Evolutionary conservation across 805 yeast genomes (phyloP).

Genomic region (Lachancea quebecensis): DNA sequence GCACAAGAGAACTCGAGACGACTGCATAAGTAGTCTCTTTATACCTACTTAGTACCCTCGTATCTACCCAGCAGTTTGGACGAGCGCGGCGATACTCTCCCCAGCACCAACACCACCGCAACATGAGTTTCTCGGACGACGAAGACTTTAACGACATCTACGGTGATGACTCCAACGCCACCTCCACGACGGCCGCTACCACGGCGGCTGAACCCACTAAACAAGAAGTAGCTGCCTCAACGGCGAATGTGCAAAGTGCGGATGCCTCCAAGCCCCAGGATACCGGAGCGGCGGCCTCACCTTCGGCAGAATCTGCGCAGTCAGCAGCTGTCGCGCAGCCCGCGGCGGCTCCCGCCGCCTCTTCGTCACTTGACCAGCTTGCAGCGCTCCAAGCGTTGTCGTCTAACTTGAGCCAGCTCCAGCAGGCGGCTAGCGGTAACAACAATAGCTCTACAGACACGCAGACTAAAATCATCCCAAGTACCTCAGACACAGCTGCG

Average conservation of each 20-base stretch:
- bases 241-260: neutral
- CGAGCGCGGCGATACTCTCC: neutral
- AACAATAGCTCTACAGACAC: constrained; percentile 6
- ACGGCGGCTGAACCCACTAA: constrained; percentile 12
- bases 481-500: neutral
- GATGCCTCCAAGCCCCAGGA: constrained; percentile 1
- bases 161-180: constrained; percentile 30
- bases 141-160: constrained; percentile 95
- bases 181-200: constrained; percentile 9
- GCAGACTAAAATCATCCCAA: neutral
- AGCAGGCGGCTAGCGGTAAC: constrained; percentile 20
- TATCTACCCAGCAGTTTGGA: constrained; percentile 14
- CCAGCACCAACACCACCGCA: constrained; percentile 9
- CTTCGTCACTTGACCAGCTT: constrained; percentile 28
- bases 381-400: constrained; percentile 32
- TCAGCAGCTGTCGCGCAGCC: constrained; percentile 5
- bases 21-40: constrained; percentile 5
- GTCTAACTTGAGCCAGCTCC: constrained; percentile 28
- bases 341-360: constrained; percentile 5
- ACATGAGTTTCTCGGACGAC: constrained; percentile 69
- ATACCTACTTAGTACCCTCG: constrained; percentile 7
- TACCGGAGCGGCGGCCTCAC: neutral
- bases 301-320: constrained; percentile 1
- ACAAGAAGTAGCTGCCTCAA: constrained; percentile 7
- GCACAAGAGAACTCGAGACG: neutral